Evolutionary conservation across 139 green algal species (phyloP), one percentile per base, ranked within the genome.

Genomic region (Yamagishiella unicocca): DNA sequence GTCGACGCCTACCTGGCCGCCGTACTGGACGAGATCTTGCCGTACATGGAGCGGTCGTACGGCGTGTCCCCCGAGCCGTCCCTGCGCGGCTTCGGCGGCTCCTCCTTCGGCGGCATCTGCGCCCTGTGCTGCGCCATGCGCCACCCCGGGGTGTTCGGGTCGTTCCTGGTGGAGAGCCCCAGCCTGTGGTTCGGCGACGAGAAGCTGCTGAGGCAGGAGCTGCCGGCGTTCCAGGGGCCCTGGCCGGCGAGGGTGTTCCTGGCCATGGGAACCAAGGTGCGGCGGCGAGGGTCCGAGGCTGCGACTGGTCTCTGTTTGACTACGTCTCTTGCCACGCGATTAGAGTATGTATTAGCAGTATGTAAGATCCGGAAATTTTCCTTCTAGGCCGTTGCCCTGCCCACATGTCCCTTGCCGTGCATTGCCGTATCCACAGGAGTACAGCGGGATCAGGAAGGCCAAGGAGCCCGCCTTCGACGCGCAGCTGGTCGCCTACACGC

Each of bases 31-130:
- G 66, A 81, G 19, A 74, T 88, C 33, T 40, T 95, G 67, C 92
- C 92, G 1, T 93, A 86, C 71, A 67, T 74, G 21, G 31, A 78
- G 21, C 27, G 72, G 8, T 5, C 66, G 37, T 95, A 94, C 71
- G 79, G 73, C 4, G 86, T 66, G 0, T 81, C 87, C 8, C 25
- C 64, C 2, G 70, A 83, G 22, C 75, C 92, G 0, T 21, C 78
- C 0, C n/a, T 87, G 35, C 82, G 89, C 58, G 68, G 66, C 0
- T 90, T 94, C 77, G 93, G 88, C 0, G 93, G 93, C 50, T 91
- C 88, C 46, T 93, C 87, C 73, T 94, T 95, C 75, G 92, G 92
- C n/a, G 92, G 92, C 64, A 89, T 95, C 58, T 88, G 77, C 50
- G 78, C 90, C 2, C 88, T 95, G 22, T 84, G 67, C 31, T 27